phyloP scores from a whole-genome alignment of 345 rosid species.

The Brassica carinata region DNA sequence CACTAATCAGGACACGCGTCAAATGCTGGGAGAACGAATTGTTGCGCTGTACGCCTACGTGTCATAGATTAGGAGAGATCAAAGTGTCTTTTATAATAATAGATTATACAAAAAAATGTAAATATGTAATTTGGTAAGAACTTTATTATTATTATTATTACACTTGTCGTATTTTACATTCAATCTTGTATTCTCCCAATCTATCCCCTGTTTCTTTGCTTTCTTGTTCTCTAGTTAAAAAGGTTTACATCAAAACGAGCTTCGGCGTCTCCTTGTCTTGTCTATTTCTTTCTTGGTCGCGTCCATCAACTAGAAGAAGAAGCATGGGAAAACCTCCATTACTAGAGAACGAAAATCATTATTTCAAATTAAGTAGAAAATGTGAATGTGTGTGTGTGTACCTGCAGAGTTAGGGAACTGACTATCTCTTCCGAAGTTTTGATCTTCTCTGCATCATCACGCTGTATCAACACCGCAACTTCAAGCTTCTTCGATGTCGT shows the following conservation, averaged over 20 bases:
- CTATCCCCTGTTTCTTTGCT: background rate
- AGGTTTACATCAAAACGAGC: slow-evolving; percentile 29
- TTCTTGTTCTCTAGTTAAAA: background rate
- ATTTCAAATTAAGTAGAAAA: background rate
- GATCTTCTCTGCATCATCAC: slow-evolving; percentile 60
- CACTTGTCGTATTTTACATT: background rate
- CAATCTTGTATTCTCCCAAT: background rate
- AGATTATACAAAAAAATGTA: background rate
- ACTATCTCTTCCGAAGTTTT: slow-evolving; percentile 57
- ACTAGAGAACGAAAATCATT: background rate
- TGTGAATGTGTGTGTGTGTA: slow-evolving; percentile 29
- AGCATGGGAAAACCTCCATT: background rate
- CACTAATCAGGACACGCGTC: too few relatives aligned
- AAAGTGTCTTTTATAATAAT: too few relatives aligned
- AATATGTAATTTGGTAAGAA: background rate
- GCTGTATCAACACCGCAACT: slow-evolving; percentile 49
- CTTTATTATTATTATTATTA: background rate
- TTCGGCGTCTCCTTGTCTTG: slow-evolving; percentile 30
- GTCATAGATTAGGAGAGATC: too few relatives aligned
- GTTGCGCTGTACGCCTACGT: too few relatives aligned
- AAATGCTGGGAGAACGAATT: too few relatives aligned
- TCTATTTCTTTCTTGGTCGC: slow-evolving; percentile 24
- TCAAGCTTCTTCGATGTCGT: slow-evolving; percentile 53
- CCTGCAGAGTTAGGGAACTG: slow-evolving; percentile 59
- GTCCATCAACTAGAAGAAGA: slow-evolving; percentile 32